phyloP scores from a whole-genome alignment of 371 early-diverging fungal species.

The Syncephalastrum monosporum region DNA sequence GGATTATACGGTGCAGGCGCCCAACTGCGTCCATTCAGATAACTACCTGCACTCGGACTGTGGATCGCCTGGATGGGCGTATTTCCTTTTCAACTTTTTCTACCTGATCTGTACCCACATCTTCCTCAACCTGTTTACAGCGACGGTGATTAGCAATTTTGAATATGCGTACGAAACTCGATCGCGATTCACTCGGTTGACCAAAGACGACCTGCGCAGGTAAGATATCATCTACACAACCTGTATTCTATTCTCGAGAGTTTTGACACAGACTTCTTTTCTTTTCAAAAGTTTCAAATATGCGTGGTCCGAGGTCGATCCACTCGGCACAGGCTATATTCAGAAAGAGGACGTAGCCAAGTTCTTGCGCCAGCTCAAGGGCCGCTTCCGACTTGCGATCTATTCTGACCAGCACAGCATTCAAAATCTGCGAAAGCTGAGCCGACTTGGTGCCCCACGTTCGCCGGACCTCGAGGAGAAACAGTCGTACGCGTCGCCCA shows the following conservation, averaged over 20 bases:
- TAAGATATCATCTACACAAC: constrained; percentile 13
- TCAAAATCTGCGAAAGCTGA: constrained; percentile 24
- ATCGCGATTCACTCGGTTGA: constrained; percentile 53
- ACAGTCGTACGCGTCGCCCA: neutral
- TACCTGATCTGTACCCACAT: constrained; percentile 62
- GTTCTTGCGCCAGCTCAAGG: constrained; percentile 41
- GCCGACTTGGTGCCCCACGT: neutral
- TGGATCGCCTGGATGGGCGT: constrained; percentile 56
- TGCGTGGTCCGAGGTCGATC: constrained; percentile 60
- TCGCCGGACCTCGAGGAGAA: too few species aligned
- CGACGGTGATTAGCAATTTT: constrained; percentile 60
- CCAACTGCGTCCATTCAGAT: constrained; percentile 42
- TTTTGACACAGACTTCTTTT: too few species aligned
- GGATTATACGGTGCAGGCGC: constrained; percentile 50
- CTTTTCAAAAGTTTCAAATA: constrained; percentile 41
- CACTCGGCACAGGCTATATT: constrained; percentile 52
- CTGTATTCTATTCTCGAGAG: neutral
- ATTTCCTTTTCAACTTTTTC: constrained; percentile 51
- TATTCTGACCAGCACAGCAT: constrained; percentile 43
- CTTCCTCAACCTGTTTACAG: constrained; percentile 59
- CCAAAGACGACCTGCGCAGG: constrained; percentile 55
- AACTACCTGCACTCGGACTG: constrained; percentile 54
- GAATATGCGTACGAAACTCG: constrained; percentile 59
- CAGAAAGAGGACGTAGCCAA: constrained; percentile 48
- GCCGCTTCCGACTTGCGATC: constrained; percentile 44